Evolutionary conservation across 306 rosid species (phyloP).

Genomic region (Urtica urens): DNA sequence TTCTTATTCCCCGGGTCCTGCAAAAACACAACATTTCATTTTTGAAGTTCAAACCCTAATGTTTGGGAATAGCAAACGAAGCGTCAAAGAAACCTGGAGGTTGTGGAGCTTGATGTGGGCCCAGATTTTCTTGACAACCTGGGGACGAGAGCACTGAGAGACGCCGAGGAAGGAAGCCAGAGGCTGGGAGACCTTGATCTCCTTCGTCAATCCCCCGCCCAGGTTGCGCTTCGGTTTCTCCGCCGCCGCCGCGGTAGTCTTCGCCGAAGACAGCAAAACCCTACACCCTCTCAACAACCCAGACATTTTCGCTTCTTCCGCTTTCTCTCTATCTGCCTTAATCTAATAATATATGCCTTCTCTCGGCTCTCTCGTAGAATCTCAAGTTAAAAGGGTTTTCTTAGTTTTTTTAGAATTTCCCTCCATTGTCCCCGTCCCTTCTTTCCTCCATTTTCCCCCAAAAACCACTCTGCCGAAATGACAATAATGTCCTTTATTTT

Average conservation of each 20-base stretch:
- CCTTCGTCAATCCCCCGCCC: slow-evolving; percentile 22
- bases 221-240: background rate
- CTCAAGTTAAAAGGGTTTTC: background rate
- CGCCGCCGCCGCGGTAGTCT: slow-evolving; percentile 2
- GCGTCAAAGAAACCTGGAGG: slow-evolving; percentile 24
- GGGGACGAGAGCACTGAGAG: slow-evolving; percentile 26
- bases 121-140: slow-evolving; percentile 41
- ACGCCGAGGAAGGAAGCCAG: slow-evolving; percentile 26
- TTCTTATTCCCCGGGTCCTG: slow-evolving; percentile 37
- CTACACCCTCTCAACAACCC: background rate
- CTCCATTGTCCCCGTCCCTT: background rate
- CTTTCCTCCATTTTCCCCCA: background rate
- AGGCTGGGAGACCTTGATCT: slow-evolving; percentile 22
- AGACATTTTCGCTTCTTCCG: background rate
- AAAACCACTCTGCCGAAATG: no score
- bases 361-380: background rate
- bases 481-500: no score
- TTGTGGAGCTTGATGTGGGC: slow-evolving; percentile 33
- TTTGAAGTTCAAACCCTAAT: background rate
- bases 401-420: background rate
- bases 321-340: background rate
- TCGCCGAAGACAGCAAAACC: slow-evolving; percentile 7
- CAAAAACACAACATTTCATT: background rate
- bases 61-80: background rate
- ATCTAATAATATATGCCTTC: background rate